Percentiles rank a stretch among this genome's conserved stretches.
Conservation (phyloP, 495 filamentous ascomycete genomes). For the Rhypophila decipiens region DNA sequence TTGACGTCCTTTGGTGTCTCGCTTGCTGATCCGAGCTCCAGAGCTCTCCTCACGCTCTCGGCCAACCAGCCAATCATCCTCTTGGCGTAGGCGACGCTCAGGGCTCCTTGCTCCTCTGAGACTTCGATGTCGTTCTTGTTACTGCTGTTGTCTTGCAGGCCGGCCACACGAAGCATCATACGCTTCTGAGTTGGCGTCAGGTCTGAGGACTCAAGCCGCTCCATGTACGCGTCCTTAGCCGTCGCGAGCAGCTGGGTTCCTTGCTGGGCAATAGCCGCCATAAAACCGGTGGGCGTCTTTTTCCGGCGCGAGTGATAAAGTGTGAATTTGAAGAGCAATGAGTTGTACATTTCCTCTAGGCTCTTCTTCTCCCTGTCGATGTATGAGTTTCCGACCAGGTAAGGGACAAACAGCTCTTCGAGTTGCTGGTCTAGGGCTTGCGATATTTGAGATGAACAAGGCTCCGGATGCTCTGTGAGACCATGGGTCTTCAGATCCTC, state of each 20-base stretch:
- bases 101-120: conserved; percentile 76
- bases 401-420: conserved; percentile 93
- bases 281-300: conserved; percentile 79
- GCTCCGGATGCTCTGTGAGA: conserved; percentile 88
- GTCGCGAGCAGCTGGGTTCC: conserved; percentile 75
- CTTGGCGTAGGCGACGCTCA: conserved; percentile 81
- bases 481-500: conserved; percentile 94
- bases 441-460: conserved; percentile 79
- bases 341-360: conserved; percentile 87
- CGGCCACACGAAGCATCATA: conserved; percentile 79
- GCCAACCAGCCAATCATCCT: conserved; percentile 98
- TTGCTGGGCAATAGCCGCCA: conserved; percentile 81
- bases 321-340: conserved; percentile 89
- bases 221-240: conserved; percentile 78
- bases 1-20: conserved; percentile 93
- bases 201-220: conserved; percentile 77
- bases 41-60: conserved; percentile 85
- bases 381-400: conserved; percentile 88
- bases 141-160: conserved; percentile 50
- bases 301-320: conserved; percentile 82
- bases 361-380: conserved; percentile 90
- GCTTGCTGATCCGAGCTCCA: conserved; percentile 77
- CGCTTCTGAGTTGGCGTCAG: conserved; percentile 74
- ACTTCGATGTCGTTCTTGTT: conserved; percentile 77
- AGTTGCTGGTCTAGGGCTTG: conserved; percentile 89